Percentiles rank a stretch among this genome's conserved stretches.
Evolutionary conservation across 2,329 filamentous ascomycete species (phyloP).

Genomic region (Apiospora aurea): DNA sequence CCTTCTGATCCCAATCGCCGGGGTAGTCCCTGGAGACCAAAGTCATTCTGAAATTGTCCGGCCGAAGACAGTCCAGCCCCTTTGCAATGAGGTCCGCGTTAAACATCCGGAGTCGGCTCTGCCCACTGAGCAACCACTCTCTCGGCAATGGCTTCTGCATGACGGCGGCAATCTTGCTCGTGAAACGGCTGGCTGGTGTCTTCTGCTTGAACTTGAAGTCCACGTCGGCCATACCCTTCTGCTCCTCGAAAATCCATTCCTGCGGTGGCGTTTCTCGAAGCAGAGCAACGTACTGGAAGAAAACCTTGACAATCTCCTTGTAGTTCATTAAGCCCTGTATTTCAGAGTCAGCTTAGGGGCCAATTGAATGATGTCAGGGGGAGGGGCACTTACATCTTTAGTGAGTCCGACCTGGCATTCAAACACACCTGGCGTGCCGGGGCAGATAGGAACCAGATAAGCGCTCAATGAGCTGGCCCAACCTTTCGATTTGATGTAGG

Average conservation of each 20-base stretch:
- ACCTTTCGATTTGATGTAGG: conserved; percentile 84
- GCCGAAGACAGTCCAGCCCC: conserved; percentile 75
- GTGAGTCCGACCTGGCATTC: conserved; percentile 82
- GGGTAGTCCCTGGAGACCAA: conserved; percentile 85
- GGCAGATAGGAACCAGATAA: conserved; percentile 77
- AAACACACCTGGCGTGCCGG: conserved; percentile 79
- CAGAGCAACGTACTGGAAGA: conserved; percentile 92
- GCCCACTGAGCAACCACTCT: conserved; percentile 86
- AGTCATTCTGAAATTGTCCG: conserved; percentile 88
- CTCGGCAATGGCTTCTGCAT: conserved; percentile 63
- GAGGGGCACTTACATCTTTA: conserved; percentile 68
- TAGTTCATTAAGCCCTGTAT: conserved; percentile 75
- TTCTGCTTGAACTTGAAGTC: conserved; percentile 97
- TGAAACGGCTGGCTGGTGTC: conserved; percentile 82
- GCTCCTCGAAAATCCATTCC: conserved; percentile 93
- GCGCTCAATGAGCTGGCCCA: conserved; percentile 87
- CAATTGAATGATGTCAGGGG: conserved; percentile 47
- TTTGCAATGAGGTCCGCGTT: conserved; percentile 78
- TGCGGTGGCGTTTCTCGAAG: conserved; percentile 81
- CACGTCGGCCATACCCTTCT: conserved; percentile 79
- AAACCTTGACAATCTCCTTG: conserved; percentile 78
- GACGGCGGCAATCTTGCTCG: not conserved
- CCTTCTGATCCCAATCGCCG: conserved; percentile 83
- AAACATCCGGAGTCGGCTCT: conserved; percentile 79
- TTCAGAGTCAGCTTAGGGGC: conserved; percentile 24